Evolutionary conservation across 306 rosid genomes (phyloP).

Genomic region (Medicago ruthenica): DNA sequence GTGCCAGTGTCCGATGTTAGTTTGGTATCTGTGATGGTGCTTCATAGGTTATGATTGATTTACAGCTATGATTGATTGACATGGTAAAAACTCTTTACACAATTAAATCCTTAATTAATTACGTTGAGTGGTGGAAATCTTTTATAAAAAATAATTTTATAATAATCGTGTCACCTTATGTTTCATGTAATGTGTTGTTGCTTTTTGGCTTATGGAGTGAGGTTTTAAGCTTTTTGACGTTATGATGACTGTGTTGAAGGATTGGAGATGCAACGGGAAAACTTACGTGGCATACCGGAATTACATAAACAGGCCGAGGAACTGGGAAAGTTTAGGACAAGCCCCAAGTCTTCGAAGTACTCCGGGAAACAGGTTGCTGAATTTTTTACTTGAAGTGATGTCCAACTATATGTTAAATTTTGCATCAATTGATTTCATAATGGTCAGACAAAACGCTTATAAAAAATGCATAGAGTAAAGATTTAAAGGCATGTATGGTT

Average conservation of each 20-base stretch:
- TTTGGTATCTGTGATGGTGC: no score
- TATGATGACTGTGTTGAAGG: constrained; percentile 58
- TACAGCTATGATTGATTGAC: no score
- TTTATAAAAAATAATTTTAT: background rate
- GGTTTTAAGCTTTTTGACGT: constrained; percentile 10
- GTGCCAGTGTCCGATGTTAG: no score
- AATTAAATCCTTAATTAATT: no score
- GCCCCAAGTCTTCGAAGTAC: constrained; percentile 77
- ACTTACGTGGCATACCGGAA: constrained; percentile 90
- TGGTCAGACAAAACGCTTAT: background rate
- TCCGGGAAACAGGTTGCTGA: constrained; percentile 94
- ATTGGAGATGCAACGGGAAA: constrained; percentile 92
- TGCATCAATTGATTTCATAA: constrained; percentile 3
- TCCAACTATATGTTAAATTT: constrained; percentile 31
- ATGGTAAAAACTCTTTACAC: no score
- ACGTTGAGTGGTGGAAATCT: background rate
- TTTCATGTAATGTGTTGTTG: background rate
- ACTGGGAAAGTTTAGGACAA: constrained; percentile 68
- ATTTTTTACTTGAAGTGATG: constrained; percentile 38
- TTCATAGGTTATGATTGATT: no score
- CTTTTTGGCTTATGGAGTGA: constrained; percentile 18
- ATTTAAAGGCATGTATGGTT: background rate
- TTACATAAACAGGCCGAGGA: constrained; percentile 72
- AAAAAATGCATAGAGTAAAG: constrained; percentile 3
- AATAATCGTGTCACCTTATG: background rate